phyloP scores from a whole-genome alignment of 78 protist species.

The Cyanophora paradoxa region DNA sequence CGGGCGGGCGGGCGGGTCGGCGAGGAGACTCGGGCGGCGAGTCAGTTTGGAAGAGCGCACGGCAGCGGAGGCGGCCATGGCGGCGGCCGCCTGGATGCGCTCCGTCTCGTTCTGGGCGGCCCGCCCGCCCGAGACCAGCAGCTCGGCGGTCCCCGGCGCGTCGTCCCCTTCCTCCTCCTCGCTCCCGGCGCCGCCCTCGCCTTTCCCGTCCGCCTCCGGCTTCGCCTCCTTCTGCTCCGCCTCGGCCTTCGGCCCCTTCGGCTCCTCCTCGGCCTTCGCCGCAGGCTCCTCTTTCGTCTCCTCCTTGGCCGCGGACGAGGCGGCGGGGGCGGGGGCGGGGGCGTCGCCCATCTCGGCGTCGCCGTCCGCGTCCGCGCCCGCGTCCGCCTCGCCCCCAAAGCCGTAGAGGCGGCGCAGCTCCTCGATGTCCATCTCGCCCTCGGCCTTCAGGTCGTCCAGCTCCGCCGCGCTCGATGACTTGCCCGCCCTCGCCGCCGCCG shows the following conservation, averaged over 20 bases:
- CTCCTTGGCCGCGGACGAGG: not conserved
- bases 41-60: too few relatives aligned
- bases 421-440: conserved; percentile 6
- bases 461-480: too few relatives aligned
- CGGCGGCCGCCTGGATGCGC: not conserved
- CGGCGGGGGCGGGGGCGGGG: not conserved
- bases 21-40: too few relatives aligned
- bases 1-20: too few relatives aligned
- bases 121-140: not conserved
- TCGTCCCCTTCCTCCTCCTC: not conserved
- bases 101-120: not conserved
- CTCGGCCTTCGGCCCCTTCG: not conserved
- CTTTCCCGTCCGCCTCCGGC: not conserved
- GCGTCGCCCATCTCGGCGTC: not conserved
- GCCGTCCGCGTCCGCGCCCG: not conserved
- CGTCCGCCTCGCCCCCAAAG: not conserved
- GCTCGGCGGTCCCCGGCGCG: not conserved
- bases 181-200: not conserved
- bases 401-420: conserved; percentile 7
- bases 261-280: not conserved
- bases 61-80: not conserved
- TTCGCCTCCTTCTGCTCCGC: conserved; percentile 11
- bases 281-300: conserved; percentile 29
- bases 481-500: too few relatives aligned
- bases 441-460: not conserved